Base-by-base conservation (phyloP, 352 stramenopile genomes). In the Phytophthora meadii region DNA sequence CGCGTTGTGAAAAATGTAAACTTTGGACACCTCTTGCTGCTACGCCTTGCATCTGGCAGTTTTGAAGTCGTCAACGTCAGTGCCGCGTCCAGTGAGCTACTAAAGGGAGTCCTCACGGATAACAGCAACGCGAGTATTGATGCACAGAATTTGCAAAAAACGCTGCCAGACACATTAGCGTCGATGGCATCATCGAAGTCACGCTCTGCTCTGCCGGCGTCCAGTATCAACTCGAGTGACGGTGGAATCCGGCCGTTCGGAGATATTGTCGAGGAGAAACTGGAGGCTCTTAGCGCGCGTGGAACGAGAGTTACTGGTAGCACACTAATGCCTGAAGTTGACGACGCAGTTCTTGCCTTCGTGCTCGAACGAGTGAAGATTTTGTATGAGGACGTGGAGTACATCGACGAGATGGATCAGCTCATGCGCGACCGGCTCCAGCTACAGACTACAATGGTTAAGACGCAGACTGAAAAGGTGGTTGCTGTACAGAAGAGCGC, bases 11-110 rank as follows among this genome's bases (percentile, higher is more conserved):
- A 91, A 71, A 93, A 87, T 58, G 82, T 93, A 12, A 77, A 88
- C 66, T 84, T 90, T 47, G 87, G 87, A 1, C 84, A 95, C 37
- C 55, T 95, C 44, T 49, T 95, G 65, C 58, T 93, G 7, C 72
- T 92, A n/a, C 82, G 84, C 15, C 72, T 93, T 25, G 81, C 82
- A 36, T 90, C 77, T 1, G 87, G 84, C 11, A 79, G 67, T 40
- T 92, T 93, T 65, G 87, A 93, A 54, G 70, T 95, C 34, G 78
- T 95, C 19, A 93, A 93, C 54, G 76, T 95, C 34, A 92, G 84
- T 32, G 83, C 82, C 12, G 78, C 84, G 4, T 90, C 84, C 2
- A 89, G 79, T 14, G 82, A 93, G 46, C 50, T 93, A 34, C 71
- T 90, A n/a, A 89, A 89, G 44, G 77, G 82, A 22, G 70, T 87